Evolutionary conservation across 768 basidiomycete genomes (phyloP).

Genomic region (Leccinum subtestaceum): DNA sequence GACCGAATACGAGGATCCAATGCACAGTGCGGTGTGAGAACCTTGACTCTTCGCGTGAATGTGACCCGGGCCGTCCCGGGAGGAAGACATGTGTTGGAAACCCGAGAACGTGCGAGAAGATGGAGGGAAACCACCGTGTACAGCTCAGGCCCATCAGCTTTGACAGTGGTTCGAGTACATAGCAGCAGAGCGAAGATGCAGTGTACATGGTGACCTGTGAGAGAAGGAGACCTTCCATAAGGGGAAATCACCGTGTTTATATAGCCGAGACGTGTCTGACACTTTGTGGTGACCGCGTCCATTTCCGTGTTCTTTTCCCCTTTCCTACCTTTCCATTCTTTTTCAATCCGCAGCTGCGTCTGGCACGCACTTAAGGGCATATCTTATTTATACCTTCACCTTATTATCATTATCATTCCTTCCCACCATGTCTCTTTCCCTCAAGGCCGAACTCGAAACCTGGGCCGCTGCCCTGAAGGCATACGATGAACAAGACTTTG

Average conservation of each 20-base stretch:
- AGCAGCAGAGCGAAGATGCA: background rate
- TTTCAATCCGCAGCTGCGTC: slow-evolving; percentile 17
- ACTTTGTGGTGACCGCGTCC: slow-evolving; percentile 22
- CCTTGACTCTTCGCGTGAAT: background rate
- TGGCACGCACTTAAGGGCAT: slow-evolving; percentile 19
- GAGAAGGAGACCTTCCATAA: background rate
- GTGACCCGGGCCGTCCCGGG: background rate
- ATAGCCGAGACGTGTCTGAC: background rate
- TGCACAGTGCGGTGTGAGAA: background rate
- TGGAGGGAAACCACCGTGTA: too few relatives aligned
- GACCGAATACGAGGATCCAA: background rate
- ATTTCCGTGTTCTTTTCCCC: slow-evolving; percentile 2
- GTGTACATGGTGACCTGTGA: background rate
- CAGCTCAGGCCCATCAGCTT: background rate
- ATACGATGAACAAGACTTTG: slow-evolving; percentile 84
- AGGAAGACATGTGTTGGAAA: background rate
- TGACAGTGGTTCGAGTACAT: background rate
- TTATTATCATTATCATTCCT: background rate
- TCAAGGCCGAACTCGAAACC: slow-evolving; percentile 76
- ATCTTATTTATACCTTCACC: background rate
- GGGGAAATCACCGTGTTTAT: background rate
- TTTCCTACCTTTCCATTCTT: background rate
- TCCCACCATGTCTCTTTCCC: slow-evolving; percentile 38
- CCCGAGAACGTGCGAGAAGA: background rate
- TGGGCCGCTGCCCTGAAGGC: slow-evolving; percentile 88